Conservation (phyloP, 139 green algal species). For the Eudorina sp. region DNA sequence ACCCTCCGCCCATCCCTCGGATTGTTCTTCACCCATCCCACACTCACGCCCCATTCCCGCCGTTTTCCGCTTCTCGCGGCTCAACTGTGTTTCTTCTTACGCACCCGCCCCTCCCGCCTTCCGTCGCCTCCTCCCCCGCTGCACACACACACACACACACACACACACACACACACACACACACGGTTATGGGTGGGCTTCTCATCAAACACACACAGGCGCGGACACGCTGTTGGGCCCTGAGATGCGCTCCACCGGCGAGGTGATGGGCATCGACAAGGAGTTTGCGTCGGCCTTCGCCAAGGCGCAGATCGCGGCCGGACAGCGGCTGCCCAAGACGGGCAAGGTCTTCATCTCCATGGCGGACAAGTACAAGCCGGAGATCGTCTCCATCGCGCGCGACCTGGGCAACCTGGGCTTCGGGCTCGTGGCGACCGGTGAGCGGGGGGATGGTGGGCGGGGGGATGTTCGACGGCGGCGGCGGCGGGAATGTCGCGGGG, state of each 20-base stretch:
- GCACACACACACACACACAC: too few species aligned
- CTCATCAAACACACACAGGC: constrained; percentile 56
- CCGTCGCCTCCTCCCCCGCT: neutral
- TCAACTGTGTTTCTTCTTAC: too few species aligned
- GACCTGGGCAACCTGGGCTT: constrained; percentile 92
- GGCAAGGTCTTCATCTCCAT: constrained; percentile 94
- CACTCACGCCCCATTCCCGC: too few species aligned
- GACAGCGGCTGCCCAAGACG: constrained; percentile 81
- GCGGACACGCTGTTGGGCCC: constrained; percentile 97
- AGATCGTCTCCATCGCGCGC: constrained; percentile 84
- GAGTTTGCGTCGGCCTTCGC: constrained; percentile 93
- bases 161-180: constrained; percentile 69
- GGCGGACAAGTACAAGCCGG: constrained; percentile 91
- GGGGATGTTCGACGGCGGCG: neutral
- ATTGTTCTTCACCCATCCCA: too few species aligned
- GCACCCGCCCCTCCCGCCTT: neutral
- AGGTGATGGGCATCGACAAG: constrained; percentile 58
- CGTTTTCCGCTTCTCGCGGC: too few species aligned
- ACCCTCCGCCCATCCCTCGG: too few species aligned
- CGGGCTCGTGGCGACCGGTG: constrained; percentile 86
- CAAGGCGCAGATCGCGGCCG: constrained; percentile 97
- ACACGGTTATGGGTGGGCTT: constrained; percentile 98
- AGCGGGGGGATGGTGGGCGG: constrained; percentile 9
- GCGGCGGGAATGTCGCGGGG: too few species aligned
- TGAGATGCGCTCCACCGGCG: constrained; percentile 98